Base-by-base conservation (phyloP, 352 stramenopile species). In the Blastocystis sp. region DNA sequence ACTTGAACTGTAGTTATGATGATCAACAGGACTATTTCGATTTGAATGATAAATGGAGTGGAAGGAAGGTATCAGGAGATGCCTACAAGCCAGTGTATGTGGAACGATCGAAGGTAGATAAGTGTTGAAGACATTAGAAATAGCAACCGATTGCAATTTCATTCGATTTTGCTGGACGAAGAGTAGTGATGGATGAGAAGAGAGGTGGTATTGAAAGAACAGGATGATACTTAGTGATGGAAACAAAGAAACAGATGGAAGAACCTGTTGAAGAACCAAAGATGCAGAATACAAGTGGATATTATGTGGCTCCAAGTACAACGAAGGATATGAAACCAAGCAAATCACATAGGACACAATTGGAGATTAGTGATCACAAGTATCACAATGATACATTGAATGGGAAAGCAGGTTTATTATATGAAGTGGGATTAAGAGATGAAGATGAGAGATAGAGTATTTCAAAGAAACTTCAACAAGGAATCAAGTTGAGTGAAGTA, bases 1-100 rank as follows among this genome's bases (percentile, higher is more conserved):
- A 16, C 0, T 24, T 69, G 59, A 69, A 43, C 4, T 7, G 56
- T 32, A 69, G 59, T 39, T 69, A 69, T 43, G 69, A 80, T 37
- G 69, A 80, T 21, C 69, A 80, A 54, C 49, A 59, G 32, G 69
- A 80, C n/a, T 80, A 80, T 43, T 80, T 80, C 69, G 69, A 80
- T 54, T 32, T 80, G 0, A 80, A 80, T 39, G 69, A 80, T 24
- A 43, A 42, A 12, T 80, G 69, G 69, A 63, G 16, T 37, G 69
- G 69, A 9, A 59, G 37, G 69, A 80, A 80, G n/a, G 32, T 61
- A 12, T 43, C 42, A 14, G 3, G 4, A 9, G 49, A 80, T 37
- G 69, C 69, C 1, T 80, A 80, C 69, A 80, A 80, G 43, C 37
- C 43, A 4, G 69, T 80, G 7, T 80, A 80, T 49, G 39, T 58